These are phyloP conservation scores for Haematococcus lacustris DNA, from an alignment of 139 green algal genomes.

Conservation along the genomic window DNA sequence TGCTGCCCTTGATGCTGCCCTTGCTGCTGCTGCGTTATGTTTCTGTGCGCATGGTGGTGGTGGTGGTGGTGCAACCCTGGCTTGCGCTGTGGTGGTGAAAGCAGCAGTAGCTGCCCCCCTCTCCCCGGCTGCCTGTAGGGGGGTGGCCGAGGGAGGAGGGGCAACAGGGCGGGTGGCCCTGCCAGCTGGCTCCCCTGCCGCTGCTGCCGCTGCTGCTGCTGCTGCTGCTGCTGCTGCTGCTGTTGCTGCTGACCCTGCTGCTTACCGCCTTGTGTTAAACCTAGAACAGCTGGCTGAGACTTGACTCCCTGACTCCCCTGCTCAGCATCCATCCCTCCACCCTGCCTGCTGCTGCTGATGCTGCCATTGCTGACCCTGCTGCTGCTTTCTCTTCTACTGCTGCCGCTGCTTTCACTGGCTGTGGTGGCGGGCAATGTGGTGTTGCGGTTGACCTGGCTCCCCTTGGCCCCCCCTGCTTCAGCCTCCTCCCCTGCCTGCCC, in stretches of 20 bases:
- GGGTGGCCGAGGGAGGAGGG: too few relatives aligned
- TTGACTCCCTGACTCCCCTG: too few relatives aligned
- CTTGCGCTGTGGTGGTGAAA: neutral
- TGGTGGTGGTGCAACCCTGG: neutral
- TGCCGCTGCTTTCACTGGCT: neutral
- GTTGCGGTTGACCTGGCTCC: too few relatives aligned
- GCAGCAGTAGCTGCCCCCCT: neutral
- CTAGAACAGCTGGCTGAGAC: too few relatives aligned
- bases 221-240: slow-evolving; percentile 11
- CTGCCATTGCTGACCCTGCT: neutral
- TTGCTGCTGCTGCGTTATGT: neutral
- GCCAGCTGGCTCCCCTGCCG: neutral
- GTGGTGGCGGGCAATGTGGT: too few relatives aligned
- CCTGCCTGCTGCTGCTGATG: neutral
- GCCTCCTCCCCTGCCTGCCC: too few relatives aligned
- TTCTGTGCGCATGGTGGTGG: neutral
- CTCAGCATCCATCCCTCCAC: too few relatives aligned
- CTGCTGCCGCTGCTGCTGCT: slow-evolving; percentile 6
- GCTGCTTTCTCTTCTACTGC: too few relatives aligned
- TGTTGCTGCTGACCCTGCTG: neutral
- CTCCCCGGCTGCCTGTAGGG: neutral
- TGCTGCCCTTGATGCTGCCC: neutral
- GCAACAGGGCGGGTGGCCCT: too few relatives aligned
- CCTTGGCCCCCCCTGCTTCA: too few relatives aligned
- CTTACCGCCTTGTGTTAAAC: neutral